Conservation (phyloP, 2,329 filamentous ascomycete genomes). For the Cephalotrichum gorgonifer region DNA sequence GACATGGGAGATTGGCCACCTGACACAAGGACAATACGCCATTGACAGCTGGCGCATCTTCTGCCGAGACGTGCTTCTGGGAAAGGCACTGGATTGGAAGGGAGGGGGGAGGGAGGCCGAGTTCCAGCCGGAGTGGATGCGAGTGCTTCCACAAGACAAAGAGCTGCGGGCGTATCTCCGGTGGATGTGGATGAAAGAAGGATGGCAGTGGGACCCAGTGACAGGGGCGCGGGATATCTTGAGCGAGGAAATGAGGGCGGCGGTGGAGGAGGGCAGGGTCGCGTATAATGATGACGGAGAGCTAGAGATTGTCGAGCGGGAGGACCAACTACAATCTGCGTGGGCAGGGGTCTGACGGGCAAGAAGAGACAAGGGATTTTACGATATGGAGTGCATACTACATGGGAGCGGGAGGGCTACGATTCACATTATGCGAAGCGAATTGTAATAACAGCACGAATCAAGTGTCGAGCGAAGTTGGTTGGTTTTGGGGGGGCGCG, state of each 20-base stretch:
- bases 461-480: too few relatives aligned
- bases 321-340: neutral
- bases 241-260: conserved; percentile 38
- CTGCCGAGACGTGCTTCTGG: conserved; percentile 68
- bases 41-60: conserved; percentile 92
- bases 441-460: neutral
- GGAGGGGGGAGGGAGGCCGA: conserved; percentile 38
- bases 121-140: conserved; percentile 85
- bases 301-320: conserved; percentile 25
- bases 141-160: conserved; percentile 73
- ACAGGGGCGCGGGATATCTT: conserved; percentile 55
- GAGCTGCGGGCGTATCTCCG: conserved; percentile 77
- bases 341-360: neutral
- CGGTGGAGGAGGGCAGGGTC: conserved; percentile 48
- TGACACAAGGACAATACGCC: conserved; percentile 74
- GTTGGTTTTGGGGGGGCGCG: too few relatives aligned
- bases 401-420: neutral
- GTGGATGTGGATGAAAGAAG: conserved; percentile 89
- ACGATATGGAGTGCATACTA: neutral
- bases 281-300: conserved; percentile 40
- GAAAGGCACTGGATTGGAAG: conserved; percentile 54
- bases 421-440: neutral
- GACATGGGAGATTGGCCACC: conserved; percentile 75
- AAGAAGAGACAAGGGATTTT: neutral
- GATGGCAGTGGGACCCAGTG: conserved; percentile 67